A percentile compares a stretch with the other conserved stretches of the same genome.
phyloP scores from a whole-genome alignment of 106 monocot genomes.

The Xerophyta viscosa region DNA sequence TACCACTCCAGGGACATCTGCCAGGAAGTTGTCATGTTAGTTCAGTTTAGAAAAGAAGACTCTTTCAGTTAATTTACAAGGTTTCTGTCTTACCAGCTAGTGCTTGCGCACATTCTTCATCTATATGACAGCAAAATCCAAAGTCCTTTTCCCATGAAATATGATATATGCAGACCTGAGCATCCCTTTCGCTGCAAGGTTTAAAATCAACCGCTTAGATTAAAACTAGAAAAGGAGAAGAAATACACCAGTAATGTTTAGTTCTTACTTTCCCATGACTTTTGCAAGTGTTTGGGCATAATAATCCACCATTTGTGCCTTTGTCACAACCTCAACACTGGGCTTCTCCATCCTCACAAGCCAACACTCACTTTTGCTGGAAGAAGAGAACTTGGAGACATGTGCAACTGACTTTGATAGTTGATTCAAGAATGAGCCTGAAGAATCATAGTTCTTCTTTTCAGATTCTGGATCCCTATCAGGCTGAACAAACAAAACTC shows the following conservation, averaged over 20 bases:
- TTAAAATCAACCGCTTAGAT: neutral
- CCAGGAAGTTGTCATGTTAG: neutral
- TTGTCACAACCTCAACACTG: conserved; percentile 75
- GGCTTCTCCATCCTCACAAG: conserved; percentile 76
- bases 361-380: conserved; percentile 38
- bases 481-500: conserved; percentile 56
- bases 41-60: no score
- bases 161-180: conserved; percentile 78
- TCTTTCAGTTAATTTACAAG: neutral
- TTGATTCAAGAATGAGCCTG: conserved; percentile 7
- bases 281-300: conserved; percentile 64
- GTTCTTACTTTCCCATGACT: conserved; percentile 80
- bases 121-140: conserved; percentile 90
- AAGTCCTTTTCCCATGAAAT: conserved; percentile 84
- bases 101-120: conserved; percentile 68
- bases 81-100: conserved; percentile 45
- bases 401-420: conserved; percentile 13
- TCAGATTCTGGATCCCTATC: conserved; percentile 28
- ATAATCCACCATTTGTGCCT: conserved; percentile 86
- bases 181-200: conserved; percentile 63
- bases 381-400: conserved; percentile 22
- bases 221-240: neutral
- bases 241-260: neutral
- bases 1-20: conserved; percentile 73
- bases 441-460: conserved; percentile 26